These are phyloP conservation scores for Cladosporium velox DNA, from an alignment of 2,329 filamentous ascomycete genomes.

Conservation along the genomic window DNA sequence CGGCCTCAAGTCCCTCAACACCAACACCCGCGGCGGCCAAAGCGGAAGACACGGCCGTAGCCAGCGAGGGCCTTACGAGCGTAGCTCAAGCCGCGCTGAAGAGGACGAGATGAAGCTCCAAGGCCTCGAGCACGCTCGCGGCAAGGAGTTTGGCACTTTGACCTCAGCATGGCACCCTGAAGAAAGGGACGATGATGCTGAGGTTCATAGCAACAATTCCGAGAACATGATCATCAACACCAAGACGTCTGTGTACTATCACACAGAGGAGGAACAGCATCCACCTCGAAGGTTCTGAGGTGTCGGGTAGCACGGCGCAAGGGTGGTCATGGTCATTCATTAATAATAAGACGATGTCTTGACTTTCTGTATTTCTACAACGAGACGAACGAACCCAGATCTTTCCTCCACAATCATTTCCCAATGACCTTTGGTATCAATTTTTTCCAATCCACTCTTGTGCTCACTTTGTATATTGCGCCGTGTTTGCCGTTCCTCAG, in stretches of 20 bases:
- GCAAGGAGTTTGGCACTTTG: slow-evolving; percentile 17
- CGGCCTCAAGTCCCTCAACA: neutral
- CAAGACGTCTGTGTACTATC: slow-evolving; percentile 18
- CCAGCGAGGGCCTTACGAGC: slow-evolving; percentile 11
- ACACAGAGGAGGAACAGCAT: slow-evolving; percentile 14
- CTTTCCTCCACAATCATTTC: neutral
- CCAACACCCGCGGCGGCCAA: neutral
- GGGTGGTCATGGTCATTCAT: neutral
- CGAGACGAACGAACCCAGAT: neutral
- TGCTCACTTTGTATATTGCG: neutral
- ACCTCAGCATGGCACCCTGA: slow-evolving; percentile 19
- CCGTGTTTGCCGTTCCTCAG: neutral
- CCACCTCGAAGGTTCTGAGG: slow-evolving; percentile 3
- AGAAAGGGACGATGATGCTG: slow-evolving; percentile 10
- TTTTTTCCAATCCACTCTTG: neutral
- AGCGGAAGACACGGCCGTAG: neutral
- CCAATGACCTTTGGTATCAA: neutral
- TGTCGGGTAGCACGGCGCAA: neutral
- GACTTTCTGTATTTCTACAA: neutral
- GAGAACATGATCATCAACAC: slow-evolving; percentile 20
- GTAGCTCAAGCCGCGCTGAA: slow-evolving; percentile 17
- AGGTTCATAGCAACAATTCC: slow-evolving; percentile 16
- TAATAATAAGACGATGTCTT: neutral
- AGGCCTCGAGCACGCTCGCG: slow-evolving; percentile 16
- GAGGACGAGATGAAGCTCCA: slow-evolving; percentile 20